A percentile compares a stretch with the other conserved stretches of the same genome.
Evolutionary conservation across 2,329 filamentous ascomycete genomes (phyloP).

Genomic region (Lachnellula hyalina): DNA sequence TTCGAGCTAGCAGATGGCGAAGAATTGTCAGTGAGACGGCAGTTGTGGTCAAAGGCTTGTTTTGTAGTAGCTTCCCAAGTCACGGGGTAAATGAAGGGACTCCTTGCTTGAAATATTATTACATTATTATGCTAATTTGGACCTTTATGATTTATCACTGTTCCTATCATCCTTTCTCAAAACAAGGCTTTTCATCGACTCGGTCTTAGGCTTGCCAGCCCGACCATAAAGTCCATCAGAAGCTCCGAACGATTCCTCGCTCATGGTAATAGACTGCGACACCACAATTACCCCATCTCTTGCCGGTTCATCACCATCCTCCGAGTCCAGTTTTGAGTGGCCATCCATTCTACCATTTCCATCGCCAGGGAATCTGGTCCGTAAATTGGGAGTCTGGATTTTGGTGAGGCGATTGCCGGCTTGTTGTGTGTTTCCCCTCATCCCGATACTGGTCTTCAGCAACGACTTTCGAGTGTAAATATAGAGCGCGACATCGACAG

Average conservation of each 20-base stretch:
- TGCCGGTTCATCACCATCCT: not conserved
- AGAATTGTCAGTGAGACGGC: no score
- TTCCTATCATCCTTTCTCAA: not conserved
- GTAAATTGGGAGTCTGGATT: not conserved
- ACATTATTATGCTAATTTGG: no score
- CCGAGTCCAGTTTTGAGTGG: not conserved
- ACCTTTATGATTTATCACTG: not conserved
- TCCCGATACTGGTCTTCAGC: constrained; percentile 7
- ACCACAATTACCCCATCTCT: not conserved
- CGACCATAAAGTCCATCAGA: not conserved
- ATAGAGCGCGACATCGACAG: constrained; percentile 23
- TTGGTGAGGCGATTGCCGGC: not conserved
- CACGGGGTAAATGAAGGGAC: no score
- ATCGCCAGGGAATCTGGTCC: not conserved
- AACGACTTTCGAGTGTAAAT: constrained; percentile 24
- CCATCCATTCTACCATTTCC: no score
- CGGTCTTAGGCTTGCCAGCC: not conserved
- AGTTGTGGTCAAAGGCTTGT: no score
- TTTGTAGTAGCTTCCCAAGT: no score
- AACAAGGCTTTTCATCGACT: not conserved
- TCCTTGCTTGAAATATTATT: not conserved
- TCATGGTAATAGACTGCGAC: not conserved
- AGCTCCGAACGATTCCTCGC: not conserved
- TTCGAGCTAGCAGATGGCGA: no score
- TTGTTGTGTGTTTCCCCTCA: not conserved